phyloP scores from a whole-genome alignment of 2,329 filamentous ascomycete species.

The Zalaria sp. region DNA sequence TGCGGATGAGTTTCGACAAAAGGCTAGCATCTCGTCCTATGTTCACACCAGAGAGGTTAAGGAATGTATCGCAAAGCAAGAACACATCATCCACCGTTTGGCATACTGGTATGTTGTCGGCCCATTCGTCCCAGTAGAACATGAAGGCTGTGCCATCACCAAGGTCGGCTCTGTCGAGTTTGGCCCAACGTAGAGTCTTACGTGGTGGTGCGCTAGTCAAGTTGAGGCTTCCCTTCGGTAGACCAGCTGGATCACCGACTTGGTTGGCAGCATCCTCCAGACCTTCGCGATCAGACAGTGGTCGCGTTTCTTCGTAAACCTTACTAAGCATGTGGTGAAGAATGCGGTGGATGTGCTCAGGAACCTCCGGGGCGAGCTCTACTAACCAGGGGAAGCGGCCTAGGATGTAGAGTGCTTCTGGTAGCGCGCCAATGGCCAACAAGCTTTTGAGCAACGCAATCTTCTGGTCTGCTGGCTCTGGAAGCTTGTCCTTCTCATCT shows the following conservation, averaged over 20 bases:
- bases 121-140: constrained; percentile 97
- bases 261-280: constrained; percentile 34
- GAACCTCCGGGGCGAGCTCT: constrained; percentile 69
- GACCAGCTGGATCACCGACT: constrained; percentile 49
- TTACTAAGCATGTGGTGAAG: constrained; percentile 69
- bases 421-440: constrained; percentile 79
- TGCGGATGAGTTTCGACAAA: constrained; percentile 69
- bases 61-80: constrained; percentile 65
- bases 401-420: constrained; percentile 83
- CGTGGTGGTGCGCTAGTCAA: constrained; percentile 44
- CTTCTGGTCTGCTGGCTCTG: constrained; percentile 78
- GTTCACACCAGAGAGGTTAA: constrained; percentile 76
- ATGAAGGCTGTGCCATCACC: constrained; percentile 64
- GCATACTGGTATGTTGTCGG: constrained; percentile 82
- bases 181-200: constrained; percentile 68
- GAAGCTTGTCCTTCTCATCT: constrained; percentile 38
- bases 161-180: constrained; percentile 62
- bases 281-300: constrained; percentile 26
- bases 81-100: constrained; percentile 86
- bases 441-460: constrained; percentile 70
- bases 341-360: constrained; percentile 72
- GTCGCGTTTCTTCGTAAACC: constrained; percentile 45
- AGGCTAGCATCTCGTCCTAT: constrained; percentile 74
- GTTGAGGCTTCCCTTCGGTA: constrained; percentile 55
- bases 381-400: constrained; percentile 88